phyloP scores from a whole-genome alignment of 768 basidiomycete genomes.

The Epithele typhae region DNA sequence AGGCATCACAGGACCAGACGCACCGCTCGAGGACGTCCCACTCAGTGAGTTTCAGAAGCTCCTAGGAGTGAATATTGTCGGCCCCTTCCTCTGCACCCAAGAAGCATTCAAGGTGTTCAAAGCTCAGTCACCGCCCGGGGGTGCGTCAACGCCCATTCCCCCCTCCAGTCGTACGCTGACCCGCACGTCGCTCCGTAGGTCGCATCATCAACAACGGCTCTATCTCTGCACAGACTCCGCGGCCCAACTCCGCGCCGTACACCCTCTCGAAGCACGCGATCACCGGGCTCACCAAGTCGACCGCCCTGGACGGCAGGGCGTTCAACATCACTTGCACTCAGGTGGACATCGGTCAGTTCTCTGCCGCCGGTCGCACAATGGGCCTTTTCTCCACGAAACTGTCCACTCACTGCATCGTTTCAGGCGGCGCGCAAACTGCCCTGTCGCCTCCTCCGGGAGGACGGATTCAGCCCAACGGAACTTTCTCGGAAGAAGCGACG shows the following conservation, averaged over 20 bases:
- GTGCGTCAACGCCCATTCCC: conserved; percentile 27
- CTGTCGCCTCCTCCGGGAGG: conserved; percentile 47
- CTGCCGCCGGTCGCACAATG: no score
- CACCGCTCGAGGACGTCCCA: conserved; percentile 56
- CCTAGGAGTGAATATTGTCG: conserved; percentile 68
- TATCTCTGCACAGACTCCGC: conserved; percentile 65
- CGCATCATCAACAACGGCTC: conserved; percentile 87
- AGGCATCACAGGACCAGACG: conserved; percentile 45
- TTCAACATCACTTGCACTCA: conserved; percentile 76
- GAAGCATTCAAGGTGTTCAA: conserved; percentile 76
- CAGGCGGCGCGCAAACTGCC: conserved; percentile 68
- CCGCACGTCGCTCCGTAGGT: conserved; percentile 30
- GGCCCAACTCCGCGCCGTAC: conserved; percentile 62
- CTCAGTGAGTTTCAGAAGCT: conserved; percentile 61
- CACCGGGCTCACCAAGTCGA: conserved; percentile 69
- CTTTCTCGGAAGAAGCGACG: conserved; percentile 48
- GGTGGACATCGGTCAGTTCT: conserved; percentile 42
- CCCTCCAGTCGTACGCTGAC: background rate
- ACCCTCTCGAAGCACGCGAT: conserved; percentile 81
- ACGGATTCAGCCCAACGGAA: conserved; percentile 67
- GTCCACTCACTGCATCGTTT: background rate
- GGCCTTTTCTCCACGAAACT: background rate
- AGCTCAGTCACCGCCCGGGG: conserved; percentile 65
- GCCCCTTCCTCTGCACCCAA: conserved; percentile 70
- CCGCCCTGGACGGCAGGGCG: conserved; percentile 70